Base-by-base conservation (phyloP, 768 basidiomycete species). In the Cyclocybe cylindracea region DNA sequence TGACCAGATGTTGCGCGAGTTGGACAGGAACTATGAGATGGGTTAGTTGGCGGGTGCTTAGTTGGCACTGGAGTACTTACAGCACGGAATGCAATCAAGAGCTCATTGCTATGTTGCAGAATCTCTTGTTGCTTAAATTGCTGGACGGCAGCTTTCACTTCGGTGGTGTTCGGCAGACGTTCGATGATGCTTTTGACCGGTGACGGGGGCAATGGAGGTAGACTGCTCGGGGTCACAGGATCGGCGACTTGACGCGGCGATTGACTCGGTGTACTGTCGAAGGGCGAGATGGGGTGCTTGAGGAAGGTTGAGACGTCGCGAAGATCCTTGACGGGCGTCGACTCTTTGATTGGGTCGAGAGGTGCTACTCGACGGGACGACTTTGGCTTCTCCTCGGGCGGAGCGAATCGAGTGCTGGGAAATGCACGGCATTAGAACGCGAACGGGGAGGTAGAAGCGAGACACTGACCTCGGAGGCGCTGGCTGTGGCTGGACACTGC, bases 1-100 rank as follows among this genome's bases (percentile, higher is more conserved):
- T 14, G 74, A 72, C 73, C 79, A 83, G 39, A 89, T 82, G 51
- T 84, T 83, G 35, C 72, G 73, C 1, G 86, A 82, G 55, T 81
- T 82, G n/a, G 87, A 89, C 8, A 87, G 71, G 47, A 81, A 79
- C 86, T 82, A 48, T 8, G 10, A 8, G n/a, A 47, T 29, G 3
- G 58, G 50, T 34, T 48, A 29, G 33, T 54, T 31, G 16, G 50
- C 44, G 24, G 56, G 54, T 18, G 24, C 5, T 44, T 33, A 16
- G 35, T 35, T 18, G 43, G 41, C 24, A 32, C 14, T 33, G 42
- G 47, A 11, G 2, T 44, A 70, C 72, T 50, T 55, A 78, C 79
- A 47, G 55, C 59, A 48, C 72, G 74, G 36, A 76, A 53, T 33
- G 66, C 61, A 19, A 66, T 59, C 13, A 78, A 59, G 36, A 69